A percentile compares a stretch with the other conserved stretches of the same genome.
Evolutionary conservation across 2,329 filamentous ascomycete species (phyloP).

Genomic region (Sporothrix humicola): DNA sequence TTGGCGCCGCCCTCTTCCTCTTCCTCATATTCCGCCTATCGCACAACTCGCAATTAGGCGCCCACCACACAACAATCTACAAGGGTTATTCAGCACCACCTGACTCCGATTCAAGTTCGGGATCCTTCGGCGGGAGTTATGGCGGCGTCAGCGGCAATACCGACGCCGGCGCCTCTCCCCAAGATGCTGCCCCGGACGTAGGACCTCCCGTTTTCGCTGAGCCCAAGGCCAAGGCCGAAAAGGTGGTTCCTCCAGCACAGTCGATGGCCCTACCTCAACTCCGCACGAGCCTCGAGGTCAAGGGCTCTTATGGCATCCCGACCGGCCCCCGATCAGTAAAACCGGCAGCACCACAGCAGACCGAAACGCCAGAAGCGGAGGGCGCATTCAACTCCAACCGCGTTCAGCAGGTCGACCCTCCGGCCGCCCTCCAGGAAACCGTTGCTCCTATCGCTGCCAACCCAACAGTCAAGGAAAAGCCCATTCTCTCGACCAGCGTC

Average conservation of each 20-base stretch:
- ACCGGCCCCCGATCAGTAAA: slow-evolving; percentile 27
- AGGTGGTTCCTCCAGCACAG: slow-evolving; percentile 1
- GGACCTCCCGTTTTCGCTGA: background rate
- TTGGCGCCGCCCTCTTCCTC: slow-evolving; percentile 60
- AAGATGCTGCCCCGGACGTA: slow-evolving; percentile 10
- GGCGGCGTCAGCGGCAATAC: background rate
- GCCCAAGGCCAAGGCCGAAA: slow-evolving; percentile 19
- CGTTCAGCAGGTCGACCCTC: background rate
- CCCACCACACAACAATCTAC: slow-evolving; percentile 37
- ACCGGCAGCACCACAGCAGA: slow-evolving; percentile 34
- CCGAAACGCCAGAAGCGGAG: background rate
- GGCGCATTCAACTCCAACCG: slow-evolving; percentile 36
- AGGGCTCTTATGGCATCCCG: slow-evolving; percentile 42
- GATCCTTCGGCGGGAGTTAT: background rate
- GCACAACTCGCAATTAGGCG: slow-evolving; percentile 49
- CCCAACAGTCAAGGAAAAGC: slow-evolving; percentile 1
- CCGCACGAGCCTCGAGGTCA: slow-evolving; percentile 41
- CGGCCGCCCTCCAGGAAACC: slow-evolving; percentile 24
- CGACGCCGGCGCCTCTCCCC: background rate
- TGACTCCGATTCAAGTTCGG: slow-evolving; percentile 16
- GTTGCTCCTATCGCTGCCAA: slow-evolving; percentile 10
- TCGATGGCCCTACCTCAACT: slow-evolving; percentile 41
- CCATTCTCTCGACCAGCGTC: slow-evolving; percentile 39
- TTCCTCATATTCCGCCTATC: slow-evolving; percentile 60
- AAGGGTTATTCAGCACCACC: slow-evolving; percentile 32